These are phyloP conservation scores for Eustoma russellianum DNA, from an alignment of 257 asterid genomes.

Conservation along the genomic window DNA sequence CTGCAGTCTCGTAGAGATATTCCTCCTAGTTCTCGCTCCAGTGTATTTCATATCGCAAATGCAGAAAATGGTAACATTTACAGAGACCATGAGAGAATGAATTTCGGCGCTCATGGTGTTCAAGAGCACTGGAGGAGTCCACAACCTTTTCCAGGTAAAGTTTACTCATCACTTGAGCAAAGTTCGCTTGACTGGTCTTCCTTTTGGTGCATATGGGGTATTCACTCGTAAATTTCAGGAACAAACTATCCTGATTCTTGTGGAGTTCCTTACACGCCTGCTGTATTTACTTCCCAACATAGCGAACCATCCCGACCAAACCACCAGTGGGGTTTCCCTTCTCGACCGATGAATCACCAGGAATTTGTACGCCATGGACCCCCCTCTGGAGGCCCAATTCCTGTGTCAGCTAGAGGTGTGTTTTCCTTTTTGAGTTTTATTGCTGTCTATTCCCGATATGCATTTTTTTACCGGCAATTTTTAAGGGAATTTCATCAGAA, in stretches of 20 bases:
- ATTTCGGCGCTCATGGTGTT: slow-evolving; percentile 30
- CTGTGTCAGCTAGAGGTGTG: slow-evolving; percentile 68
- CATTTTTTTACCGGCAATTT: too few relatives aligned
- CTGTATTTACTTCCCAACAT: slow-evolving; percentile 45
- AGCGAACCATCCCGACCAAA: slow-evolving; percentile 45
- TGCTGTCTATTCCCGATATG: neutral
- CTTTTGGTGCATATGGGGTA: neutral
- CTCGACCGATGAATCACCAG: slow-evolving; percentile 48
- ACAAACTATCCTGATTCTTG: slow-evolving; percentile 56
- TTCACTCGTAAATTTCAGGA: slow-evolving; percentile 28
- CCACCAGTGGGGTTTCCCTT: slow-evolving; percentile 58
- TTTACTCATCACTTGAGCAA: slow-evolving; percentile 15
- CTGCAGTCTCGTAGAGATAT: slow-evolving; percentile 43
- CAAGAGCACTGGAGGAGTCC: slow-evolving; percentile 75
- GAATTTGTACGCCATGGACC: slow-evolving; percentile 51
- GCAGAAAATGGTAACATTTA: slow-evolving; percentile 46
- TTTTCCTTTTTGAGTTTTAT: neutral
- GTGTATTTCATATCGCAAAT: slow-evolving; percentile 46
- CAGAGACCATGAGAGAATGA: slow-evolving; percentile 50
- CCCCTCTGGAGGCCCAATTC: slow-evolving; percentile 59
- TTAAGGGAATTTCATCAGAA: too few relatives aligned
- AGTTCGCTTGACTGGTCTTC: neutral
- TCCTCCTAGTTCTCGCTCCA: slow-evolving; percentile 42
- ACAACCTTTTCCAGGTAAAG: slow-evolving; percentile 45
- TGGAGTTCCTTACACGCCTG: slow-evolving; percentile 42